These are phyloP conservation scores for Melastoma malabathricum DNA, from an alignment of 345 rosid genomes.

Conservation along the genomic window DNA sequence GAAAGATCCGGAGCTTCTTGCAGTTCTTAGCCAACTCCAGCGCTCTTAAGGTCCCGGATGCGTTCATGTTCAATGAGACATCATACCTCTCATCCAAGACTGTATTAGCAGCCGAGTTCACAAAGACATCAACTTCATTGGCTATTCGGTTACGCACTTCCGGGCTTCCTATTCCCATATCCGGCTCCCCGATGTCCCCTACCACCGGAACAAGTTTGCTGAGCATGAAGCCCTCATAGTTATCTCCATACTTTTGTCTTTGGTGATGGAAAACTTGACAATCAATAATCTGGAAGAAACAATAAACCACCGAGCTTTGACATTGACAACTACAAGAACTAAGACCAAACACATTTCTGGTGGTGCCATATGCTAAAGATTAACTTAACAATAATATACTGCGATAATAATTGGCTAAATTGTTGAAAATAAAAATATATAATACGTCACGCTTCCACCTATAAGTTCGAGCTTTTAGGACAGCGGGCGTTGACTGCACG, in stretches of 20 bases:
- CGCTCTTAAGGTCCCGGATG: constrained; percentile 6
- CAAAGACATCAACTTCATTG: constrained; percentile 15
- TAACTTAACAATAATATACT: too few relatives aligned
- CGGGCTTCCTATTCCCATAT: constrained; percentile 8
- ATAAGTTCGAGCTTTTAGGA: too few relatives aligned
- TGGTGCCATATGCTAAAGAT: too few relatives aligned
- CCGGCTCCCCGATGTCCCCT: constrained; percentile 6
- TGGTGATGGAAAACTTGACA: constrained; percentile 4
- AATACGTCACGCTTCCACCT: too few relatives aligned
- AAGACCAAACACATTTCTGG: too few relatives aligned
- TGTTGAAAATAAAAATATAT: too few relatives aligned
- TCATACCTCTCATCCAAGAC: constrained; percentile 13
- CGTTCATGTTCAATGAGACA: constrained; percentile 9
- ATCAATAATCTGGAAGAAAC: constrained; percentile 2
- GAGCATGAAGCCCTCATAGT: constrained; percentile 2
- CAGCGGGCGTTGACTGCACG: too few relatives aligned
- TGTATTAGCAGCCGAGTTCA: constrained; percentile 22
- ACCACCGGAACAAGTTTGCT: constrained; percentile 9
- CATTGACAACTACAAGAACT: too few relatives aligned
- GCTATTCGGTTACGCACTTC: constrained; percentile 2
- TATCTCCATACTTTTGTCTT: constrained; percentile 1
- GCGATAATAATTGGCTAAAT: too few relatives aligned
- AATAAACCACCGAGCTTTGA: too few relatives aligned
- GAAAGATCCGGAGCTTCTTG: constrained; percentile 17
- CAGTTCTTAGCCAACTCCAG: constrained; percentile 11